phyloP scores from a whole-genome alignment of 2,329 filamentous ascomycete genomes.

The Hansfordia pulvinata region DNA sequence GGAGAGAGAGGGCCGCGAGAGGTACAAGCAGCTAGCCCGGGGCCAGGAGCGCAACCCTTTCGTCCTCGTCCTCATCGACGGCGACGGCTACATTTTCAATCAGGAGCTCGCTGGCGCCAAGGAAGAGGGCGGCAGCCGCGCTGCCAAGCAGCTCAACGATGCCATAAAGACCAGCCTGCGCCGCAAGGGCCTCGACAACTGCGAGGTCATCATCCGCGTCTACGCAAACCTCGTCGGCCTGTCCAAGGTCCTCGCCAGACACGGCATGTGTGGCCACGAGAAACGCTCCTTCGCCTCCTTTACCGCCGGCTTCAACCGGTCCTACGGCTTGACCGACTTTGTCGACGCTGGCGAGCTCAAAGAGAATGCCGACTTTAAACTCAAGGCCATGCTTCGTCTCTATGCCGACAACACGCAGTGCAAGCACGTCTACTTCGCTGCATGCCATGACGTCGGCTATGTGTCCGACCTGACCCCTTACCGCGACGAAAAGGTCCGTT shows the following conservation, averaged over 20 bases:
- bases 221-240: constrained; percentile 41
- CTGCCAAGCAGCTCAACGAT: constrained; percentile 38
- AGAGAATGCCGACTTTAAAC: constrained; percentile 45
- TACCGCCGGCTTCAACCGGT: constrained; percentile 39
- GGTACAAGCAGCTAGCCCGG: constrained; percentile 37
- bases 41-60: constrained; percentile 40
- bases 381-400: constrained; percentile 32
- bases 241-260: constrained; percentile 32
- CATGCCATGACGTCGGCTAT: constrained; percentile 47
- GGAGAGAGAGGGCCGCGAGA: constrained; percentile 35
- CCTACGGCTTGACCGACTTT: constrained; percentile 45
- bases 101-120: constrained; percentile 31
- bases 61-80: constrained; percentile 46
- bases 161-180: constrained; percentile 32
- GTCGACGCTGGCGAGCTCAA: constrained; percentile 48
- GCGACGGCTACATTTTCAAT: constrained; percentile 45
- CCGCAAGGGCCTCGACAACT: constrained; percentile 32
- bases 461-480: constrained; percentile 40
- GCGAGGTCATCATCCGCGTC: constrained; percentile 38
- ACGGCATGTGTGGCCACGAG: constrained; percentile 35
- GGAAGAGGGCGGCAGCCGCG: constrained; percentile 38
- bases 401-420: constrained; percentile 46
- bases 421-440: constrained; percentile 50
- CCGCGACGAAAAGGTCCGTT: constrained; percentile 29
- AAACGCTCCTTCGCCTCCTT: constrained; percentile 42